A percentile compares a stretch with the other conserved stretches of the same genome.
Conservation (phyloP, 2,329 filamentous ascomycete species). For the Penicillium sp. region DNA sequence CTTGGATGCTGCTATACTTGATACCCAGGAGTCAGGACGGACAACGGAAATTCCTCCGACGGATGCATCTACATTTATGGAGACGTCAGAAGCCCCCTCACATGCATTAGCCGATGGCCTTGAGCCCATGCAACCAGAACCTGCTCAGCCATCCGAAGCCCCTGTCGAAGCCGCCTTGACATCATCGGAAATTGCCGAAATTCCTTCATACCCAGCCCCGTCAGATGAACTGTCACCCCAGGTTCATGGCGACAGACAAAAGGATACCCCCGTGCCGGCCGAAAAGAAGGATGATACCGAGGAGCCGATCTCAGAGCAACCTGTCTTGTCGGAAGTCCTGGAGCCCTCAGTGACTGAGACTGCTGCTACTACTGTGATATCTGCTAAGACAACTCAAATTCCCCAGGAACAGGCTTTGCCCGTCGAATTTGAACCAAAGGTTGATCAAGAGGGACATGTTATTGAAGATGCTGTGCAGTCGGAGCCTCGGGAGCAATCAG, state of each 20-base stretch:
- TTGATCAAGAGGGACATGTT: no score
- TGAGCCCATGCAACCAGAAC: neutral
- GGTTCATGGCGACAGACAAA: neutral
- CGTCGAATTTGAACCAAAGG: neutral
- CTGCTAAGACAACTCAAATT: neutral
- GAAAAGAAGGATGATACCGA: neutral
- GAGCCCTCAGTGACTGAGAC: neutral
- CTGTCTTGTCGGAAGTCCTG: neutral
- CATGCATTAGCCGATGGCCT: neutral
- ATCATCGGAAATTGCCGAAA: neutral
- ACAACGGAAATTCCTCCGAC: neutral
- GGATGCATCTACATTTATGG: neutral
- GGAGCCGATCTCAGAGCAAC: neutral
- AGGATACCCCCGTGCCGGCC: neutral
- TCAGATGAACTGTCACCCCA: neutral
- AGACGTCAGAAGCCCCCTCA: neutral
- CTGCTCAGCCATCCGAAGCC: neutral
- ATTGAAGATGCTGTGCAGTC: neutral
- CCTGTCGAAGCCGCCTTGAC: neutral
- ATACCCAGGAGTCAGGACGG: neutral
- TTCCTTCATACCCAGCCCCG: neutral
- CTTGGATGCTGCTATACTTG: neutral
- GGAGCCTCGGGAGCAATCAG: neutral
- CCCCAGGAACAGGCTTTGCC: neutral
- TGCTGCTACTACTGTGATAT: neutral